Base-by-base conservation (phyloP, 768 basidiomycete species). In the Lyophyllum atratum region DNA sequence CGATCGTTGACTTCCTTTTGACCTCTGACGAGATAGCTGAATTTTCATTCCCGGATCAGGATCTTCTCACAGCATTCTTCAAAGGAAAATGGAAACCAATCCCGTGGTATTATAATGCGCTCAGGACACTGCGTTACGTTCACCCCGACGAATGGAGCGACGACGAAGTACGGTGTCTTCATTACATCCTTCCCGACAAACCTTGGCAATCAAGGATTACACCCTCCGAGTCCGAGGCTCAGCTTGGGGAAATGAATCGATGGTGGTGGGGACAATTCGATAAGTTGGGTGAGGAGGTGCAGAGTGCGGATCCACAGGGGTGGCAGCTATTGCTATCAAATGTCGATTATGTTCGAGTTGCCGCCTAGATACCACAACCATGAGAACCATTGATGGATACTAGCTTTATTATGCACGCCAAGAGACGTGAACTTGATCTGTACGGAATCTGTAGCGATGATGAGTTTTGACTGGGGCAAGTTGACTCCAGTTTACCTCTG, bases 371-470 rank as follows among this genome's bases (percentile, higher is more conserved):
- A 33, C 4, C 9, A 37, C 9, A 8, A 33, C 4, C 9, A 37
- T 12, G 12, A 48, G 17, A 12, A 4, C 15, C 7, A 26, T 40
- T 2, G 19, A 22, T 59, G 44, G 49, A 52, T 50, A 47, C 49
- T 61, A 47, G 33, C n/a, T 2, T 37, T 39, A 22, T 78, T 68
- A 89, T 39, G 81, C 80, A 64, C 95, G 79, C 96, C 96, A 98
- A 12, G 92, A 78, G 34, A 98, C 89, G 63, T 92, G 84, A 0
- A 98, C 96, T 66, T 96, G 85, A 67, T 98, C 96, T 7, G 96
- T 98, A 59, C 96, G 84, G 75, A 90, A 98, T 68, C 95, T 98
- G 65, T 22, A 19, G 26, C 17, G 56, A 39, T 46, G 29, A 61
- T 57, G 21, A 52, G 40, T 19, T 49, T n/a, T 31, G 47, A 19